These are phyloP conservation scores for Kondoa malvinella DNA, from an alignment of 768 basidiomycete genomes.

Conservation along the genomic window DNA sequence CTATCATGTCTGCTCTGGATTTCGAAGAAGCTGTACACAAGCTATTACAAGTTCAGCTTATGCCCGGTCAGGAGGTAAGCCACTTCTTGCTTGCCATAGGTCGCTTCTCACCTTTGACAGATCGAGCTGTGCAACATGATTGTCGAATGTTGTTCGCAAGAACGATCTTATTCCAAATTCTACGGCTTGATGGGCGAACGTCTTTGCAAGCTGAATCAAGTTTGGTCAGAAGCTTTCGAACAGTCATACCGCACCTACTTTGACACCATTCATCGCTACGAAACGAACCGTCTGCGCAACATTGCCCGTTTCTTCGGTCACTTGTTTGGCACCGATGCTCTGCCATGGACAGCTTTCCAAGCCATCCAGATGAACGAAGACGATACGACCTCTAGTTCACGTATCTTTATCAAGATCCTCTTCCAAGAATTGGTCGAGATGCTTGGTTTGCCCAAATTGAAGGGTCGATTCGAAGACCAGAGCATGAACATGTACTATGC, in stretches of 20 bases:
- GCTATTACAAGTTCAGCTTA: slow-evolving; percentile 74
- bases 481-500: slow-evolving; percentile 55
- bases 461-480: slow-evolving; percentile 75
- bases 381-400: slow-evolving; percentile 83
- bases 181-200: slow-evolving; percentile 92
- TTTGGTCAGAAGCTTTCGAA: slow-evolving; percentile 83
- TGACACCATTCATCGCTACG: slow-evolving; percentile 91
- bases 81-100: neutral
- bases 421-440: slow-evolving; percentile 88
- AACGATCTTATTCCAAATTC: slow-evolving; percentile 92
- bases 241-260: slow-evolving; percentile 76
- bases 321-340: slow-evolving; percentile 62
- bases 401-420: slow-evolving; percentile 95
- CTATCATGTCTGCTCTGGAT: slow-evolving; percentile 54
- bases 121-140: slow-evolving; percentile 96
- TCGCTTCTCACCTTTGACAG: slow-evolving; percentile 34
- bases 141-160: slow-evolving; percentile 98
- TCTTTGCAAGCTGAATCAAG: slow-evolving; percentile 84
- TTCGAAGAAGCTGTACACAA: slow-evolving; percentile 96
- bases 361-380: slow-evolving; percentile 89
- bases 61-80: slow-evolving; percentile 81
- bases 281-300: slow-evolving; percentile 93
- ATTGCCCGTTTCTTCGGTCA: slow-evolving; percentile 95
- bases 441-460: slow-evolving; percentile 72
- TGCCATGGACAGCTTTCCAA: slow-evolving; percentile 74